phyloP scores from a whole-genome alignment of 768 basidiomycete species.

The Boletus subparvulus region DNA sequence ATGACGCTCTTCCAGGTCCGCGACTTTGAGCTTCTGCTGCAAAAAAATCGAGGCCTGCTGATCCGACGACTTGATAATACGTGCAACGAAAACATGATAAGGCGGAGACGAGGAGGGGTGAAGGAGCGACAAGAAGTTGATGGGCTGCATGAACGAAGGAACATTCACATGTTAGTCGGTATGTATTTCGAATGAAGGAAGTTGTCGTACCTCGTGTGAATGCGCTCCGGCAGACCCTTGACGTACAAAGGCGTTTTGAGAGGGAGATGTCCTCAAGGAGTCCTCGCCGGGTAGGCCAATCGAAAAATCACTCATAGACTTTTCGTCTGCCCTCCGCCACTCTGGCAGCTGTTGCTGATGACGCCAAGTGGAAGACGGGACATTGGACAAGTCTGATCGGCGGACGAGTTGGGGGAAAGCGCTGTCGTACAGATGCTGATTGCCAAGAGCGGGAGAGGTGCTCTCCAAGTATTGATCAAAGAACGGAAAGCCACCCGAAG shows the following conservation, averaged over 20 bases:
- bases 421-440: slow-evolving; percentile 36
- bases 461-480: slow-evolving; percentile 57
- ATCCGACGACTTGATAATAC: slow-evolving; percentile 87
- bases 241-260: slow-evolving; percentile 28
- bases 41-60: slow-evolving; percentile 90
- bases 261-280: slow-evolving; percentile 27
- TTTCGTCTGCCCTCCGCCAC: slow-evolving; percentile 44
- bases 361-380: slow-evolving; percentile 22
- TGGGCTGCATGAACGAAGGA: slow-evolving; percentile 53
- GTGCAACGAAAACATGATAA: slow-evolving; percentile 75
- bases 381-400: slow-evolving; percentile 13
- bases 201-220: slow-evolving; percentile 52
- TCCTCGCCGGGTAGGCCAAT: slow-evolving; percentile 29
- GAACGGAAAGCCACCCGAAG: slow-evolving; percentile 37
- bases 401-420: slow-evolving; percentile 29
- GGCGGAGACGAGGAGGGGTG: slow-evolving; percentile 85
- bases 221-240: slow-evolving; percentile 28
- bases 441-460: slow-evolving; percentile 38
- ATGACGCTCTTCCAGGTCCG: slow-evolving; percentile 69
- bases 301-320: slow-evolving; percentile 21
- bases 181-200: slow-evolving; percentile 2
- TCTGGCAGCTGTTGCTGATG: slow-evolving; percentile 37
- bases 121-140: slow-evolving; percentile 83
- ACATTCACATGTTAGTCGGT: slow-evolving; percentile 13
- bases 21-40: slow-evolving; percentile 88